A percentile compares a stretch with the other conserved stretches of the same genome.
phyloP scores from a whole-genome alignment of 2,329 filamentous ascomycete species.

The Trichophyton schoenleinii region DNA sequence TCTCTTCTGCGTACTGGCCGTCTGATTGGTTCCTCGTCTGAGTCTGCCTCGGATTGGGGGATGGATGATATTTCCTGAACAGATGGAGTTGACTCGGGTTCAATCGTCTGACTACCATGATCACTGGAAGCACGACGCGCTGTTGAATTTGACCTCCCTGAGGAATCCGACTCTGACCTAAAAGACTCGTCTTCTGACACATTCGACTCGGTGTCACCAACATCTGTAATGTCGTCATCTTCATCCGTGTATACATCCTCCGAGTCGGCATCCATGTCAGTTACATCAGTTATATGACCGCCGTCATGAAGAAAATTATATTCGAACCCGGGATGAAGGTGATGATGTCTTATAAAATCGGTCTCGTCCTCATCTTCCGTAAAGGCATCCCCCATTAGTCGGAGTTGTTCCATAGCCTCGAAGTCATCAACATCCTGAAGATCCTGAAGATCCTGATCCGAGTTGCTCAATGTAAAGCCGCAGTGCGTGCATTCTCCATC shows the following conservation, averaged over 20 bases:
- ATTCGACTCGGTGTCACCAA: not conserved
- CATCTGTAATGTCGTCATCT: no score
- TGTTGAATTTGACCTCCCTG: not conserved
- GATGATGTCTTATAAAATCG: not conserved
- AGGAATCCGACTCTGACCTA: not conserved
- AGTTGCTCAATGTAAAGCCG: constrained; percentile 36
- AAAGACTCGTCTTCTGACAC: not conserved
- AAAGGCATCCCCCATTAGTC: not conserved
- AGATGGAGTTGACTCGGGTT: not conserved
- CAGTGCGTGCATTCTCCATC: constrained; percentile 47
- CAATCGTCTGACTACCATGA: not conserved
- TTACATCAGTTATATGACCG: no score
- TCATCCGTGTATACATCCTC: no score
- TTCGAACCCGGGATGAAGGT: not conserved
- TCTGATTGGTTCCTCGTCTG: constrained; percentile 10
- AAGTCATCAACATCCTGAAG: not conserved
- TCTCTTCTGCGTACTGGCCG: not conserved
- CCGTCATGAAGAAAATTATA: not conserved
- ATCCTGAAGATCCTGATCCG: not conserved
- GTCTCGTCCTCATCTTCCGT: not conserved
- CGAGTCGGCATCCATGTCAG: no score
- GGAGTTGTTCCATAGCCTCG: not conserved
- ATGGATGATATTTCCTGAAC: not conserved
- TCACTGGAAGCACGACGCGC: not conserved
- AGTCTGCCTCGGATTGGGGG: constrained; percentile 3